phyloP scores from a whole-genome alignment of 371 early-diverging fungal genomes.

The Zopfochytrium polystomum region DNA sequence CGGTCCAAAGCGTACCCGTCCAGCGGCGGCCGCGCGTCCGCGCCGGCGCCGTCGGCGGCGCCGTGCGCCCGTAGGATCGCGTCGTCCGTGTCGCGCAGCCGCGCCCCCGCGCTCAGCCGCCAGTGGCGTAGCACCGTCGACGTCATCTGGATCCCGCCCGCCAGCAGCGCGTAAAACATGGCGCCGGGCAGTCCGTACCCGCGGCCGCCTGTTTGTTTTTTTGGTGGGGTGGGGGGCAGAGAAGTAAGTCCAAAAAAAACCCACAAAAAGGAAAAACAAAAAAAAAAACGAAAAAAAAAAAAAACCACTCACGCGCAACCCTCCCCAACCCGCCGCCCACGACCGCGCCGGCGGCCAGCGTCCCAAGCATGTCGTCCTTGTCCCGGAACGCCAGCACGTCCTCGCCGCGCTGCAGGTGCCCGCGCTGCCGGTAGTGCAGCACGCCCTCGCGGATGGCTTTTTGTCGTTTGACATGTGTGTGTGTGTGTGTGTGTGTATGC shows the following conservation, averaged over 20 bases:
- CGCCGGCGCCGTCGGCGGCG: too few species aligned
- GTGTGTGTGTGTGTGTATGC: background rate
- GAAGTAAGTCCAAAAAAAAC: background rate
- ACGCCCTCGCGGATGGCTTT: constrained; percentile 33
- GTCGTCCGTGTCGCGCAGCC: background rate
- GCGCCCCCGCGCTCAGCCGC: constrained; percentile 18
- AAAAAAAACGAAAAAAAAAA: constrained; percentile 7
- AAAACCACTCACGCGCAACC: constrained; percentile 31
- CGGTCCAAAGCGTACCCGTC: too few species aligned
- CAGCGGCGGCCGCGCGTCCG: too few species aligned
- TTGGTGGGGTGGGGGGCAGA: background rate
- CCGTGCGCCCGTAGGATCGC: too few species aligned
- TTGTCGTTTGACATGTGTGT: background rate
- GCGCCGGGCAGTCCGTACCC: constrained; percentile 25
- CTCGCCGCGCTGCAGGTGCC: constrained; percentile 16
- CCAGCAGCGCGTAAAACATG: constrained; percentile 27
- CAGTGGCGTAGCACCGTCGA: constrained; percentile 24
- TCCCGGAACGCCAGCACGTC: constrained; percentile 25
- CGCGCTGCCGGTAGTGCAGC: constrained; percentile 28
- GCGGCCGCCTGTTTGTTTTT: background rate
- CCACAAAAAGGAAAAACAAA: background rate
- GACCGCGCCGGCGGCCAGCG: constrained; percentile 25
- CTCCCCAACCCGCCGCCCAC: constrained; percentile 37
- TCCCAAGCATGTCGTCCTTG: constrained; percentile 39
- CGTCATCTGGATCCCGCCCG: constrained; percentile 16